These are phyloP conservation scores for Alternaria alternata DNA, from an alignment of 2,329 filamentous ascomycete species.

Conservation along the genomic window DNA sequence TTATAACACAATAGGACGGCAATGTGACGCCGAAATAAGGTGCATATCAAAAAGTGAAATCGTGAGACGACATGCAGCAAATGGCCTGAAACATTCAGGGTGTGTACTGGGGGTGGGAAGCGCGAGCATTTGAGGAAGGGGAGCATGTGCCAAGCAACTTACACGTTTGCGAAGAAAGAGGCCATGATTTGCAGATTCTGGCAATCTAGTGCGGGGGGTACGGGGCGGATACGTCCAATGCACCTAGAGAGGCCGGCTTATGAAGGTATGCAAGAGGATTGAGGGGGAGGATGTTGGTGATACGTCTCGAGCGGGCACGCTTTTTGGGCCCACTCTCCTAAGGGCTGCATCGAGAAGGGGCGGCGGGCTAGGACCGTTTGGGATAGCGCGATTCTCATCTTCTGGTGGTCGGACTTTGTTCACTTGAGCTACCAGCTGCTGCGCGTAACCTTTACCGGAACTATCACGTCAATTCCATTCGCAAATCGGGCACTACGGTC, in stretches of 20 bases:
- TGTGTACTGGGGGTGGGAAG: slow-evolving; percentile 28
- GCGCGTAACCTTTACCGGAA: slow-evolving; percentile 8
- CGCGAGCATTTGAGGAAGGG: slow-evolving; percentile 40
- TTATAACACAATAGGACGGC: slow-evolving; percentile 8
- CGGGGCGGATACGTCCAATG: slow-evolving; percentile 16
- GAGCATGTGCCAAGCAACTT: slow-evolving; percentile 49
- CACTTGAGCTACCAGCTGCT: slow-evolving; percentile 9
- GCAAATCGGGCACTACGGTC: background rate
- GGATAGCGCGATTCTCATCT: slow-evolving; percentile 31
- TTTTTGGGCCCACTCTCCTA: slow-evolving; percentile 35
- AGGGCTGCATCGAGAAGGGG: slow-evolving; percentile 41
- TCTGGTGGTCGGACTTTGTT: slow-evolving; percentile 37
- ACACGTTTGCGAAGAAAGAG: slow-evolving; percentile 55
- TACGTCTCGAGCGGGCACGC: slow-evolving; percentile 40
- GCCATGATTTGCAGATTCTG: slow-evolving; percentile 40
- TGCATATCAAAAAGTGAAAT: slow-evolving; percentile 25
- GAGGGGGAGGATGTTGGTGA: slow-evolving; percentile 40
- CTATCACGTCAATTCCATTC: slow-evolving; percentile 4
- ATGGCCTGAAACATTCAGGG: slow-evolving; percentile 43
- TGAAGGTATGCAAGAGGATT: slow-evolving; percentile 33
- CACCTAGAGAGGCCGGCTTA: slow-evolving; percentile 25
- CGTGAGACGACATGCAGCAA: slow-evolving; percentile 36
- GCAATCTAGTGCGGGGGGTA: slow-evolving; percentile 15
- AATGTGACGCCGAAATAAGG: slow-evolving; percentile 12
- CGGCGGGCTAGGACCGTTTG: slow-evolving; percentile 30